phyloP scores from a whole-genome alignment of 768 basidiomycete genomes.

The Tricholoma saponaceum region DNA sequence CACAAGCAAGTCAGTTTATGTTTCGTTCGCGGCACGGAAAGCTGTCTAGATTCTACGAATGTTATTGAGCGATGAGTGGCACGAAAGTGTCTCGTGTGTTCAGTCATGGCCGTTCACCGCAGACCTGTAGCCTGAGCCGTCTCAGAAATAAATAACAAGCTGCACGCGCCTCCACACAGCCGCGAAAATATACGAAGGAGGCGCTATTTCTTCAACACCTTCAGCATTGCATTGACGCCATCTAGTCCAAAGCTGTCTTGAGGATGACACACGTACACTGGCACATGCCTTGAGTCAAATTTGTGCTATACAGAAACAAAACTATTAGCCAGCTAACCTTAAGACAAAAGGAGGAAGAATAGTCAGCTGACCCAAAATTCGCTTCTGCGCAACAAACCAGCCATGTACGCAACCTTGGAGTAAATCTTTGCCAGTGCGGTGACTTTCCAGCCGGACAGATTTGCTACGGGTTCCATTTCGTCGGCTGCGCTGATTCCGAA shows the following conservation, averaged over 20 bases:
- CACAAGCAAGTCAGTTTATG: too few species aligned
- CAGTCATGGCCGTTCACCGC: too few species aligned
- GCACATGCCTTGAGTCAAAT: constrained; percentile 37
- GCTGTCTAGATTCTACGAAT: too few species aligned
- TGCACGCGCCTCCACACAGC: too few species aligned
- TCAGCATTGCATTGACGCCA: constrained; percentile 39
- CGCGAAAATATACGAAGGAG: not conserved
- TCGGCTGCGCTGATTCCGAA: constrained; percentile 47
- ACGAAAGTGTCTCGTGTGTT: too few species aligned
- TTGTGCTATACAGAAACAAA: constrained; percentile 29
- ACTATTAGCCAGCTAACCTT: not conserved
- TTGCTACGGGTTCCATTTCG: constrained; percentile 34
- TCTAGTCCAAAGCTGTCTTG: constrained; percentile 44
- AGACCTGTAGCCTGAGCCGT: too few species aligned
- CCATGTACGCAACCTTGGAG: constrained; percentile 31
- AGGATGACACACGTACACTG: constrained; percentile 51
- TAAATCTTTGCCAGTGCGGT: constrained; percentile 41
- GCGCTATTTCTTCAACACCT: constrained; percentile 31
- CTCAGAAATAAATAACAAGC: too few species aligned
- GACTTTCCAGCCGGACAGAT: constrained; percentile 45
- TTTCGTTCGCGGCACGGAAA: too few species aligned
- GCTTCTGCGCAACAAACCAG: constrained; percentile 37
- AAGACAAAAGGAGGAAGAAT: not conserved
- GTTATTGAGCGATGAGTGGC: too few species aligned
- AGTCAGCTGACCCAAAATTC: constrained; percentile 37